phyloP scores from a whole-genome alignment of 2,329 filamentous ascomycete species.

The Botrytis cinerea region DNA sequence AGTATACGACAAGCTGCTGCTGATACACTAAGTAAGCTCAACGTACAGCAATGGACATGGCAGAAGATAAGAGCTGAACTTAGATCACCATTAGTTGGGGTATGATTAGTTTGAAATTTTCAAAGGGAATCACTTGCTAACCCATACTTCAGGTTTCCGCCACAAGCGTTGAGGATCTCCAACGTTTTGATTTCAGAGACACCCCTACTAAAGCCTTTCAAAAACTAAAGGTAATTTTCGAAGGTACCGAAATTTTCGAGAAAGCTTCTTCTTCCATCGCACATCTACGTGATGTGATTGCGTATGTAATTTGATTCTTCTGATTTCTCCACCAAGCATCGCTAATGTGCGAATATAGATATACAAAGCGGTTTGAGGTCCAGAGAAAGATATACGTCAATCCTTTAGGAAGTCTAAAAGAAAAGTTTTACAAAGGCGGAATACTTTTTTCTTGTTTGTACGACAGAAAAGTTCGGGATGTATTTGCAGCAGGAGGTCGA shows the following conservation, averaged over 20 bases:
- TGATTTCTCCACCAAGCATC: background rate
- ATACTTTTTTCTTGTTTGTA: constrained; percentile 89
- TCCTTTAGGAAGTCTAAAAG: constrained; percentile 84
- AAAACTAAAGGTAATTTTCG: constrained; percentile 60
- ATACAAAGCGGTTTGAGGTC: constrained; percentile 74
- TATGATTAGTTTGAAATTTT: constrained; percentile 44
- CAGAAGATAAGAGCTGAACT: constrained; percentile 80
- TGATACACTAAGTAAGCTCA: constrained; percentile 82
- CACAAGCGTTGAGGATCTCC: constrained; percentile 86
- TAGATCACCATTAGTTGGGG: constrained; percentile 75
- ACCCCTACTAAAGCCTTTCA: constrained; percentile 58
- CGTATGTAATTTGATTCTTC: constrained; percentile 36
- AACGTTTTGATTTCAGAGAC: constrained; percentile 85
- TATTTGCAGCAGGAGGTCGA: constrained; percentile 89
- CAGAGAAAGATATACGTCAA: constrained; percentile 79
- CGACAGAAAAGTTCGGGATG: constrained; percentile 78
- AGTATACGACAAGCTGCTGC: constrained; percentile 71
- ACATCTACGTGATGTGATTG: constrained; percentile 76
- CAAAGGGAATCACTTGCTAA: background rate
- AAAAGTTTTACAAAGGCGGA: constrained; percentile 84
- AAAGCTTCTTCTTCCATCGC: constrained; percentile 75
- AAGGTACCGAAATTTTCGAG: constrained; percentile 67
- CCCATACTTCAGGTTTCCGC: constrained; percentile 53
- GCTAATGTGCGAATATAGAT: constrained; percentile 43
- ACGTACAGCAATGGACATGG: constrained; percentile 79